Conservation (phyloP, 805 yeast species). For the Starmera caribaea region DNA sequence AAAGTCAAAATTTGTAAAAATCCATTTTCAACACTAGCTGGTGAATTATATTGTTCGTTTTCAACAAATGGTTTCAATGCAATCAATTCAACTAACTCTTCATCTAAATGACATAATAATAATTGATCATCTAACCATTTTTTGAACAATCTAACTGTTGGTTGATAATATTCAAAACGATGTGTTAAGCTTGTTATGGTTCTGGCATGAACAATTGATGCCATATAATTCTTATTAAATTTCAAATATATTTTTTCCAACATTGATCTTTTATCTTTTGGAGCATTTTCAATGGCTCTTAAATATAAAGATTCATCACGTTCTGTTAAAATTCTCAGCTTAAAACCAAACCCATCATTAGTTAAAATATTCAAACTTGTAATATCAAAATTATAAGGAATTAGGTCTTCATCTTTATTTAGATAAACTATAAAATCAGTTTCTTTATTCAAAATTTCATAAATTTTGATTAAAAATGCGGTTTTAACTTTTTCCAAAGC, state of each 20-base stretch:
- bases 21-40: constrained; percentile 73
- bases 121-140: constrained; percentile 84
- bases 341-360: constrained; percentile 87
- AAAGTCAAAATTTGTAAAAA: constrained; percentile 66
- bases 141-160: constrained; percentile 79
- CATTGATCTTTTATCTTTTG: constrained; percentile 46
- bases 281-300: constrained; percentile 60
- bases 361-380: constrained; percentile 56
- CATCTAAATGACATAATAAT: constrained; percentile 59
- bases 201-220: constrained; percentile 72
- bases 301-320: constrained; percentile 70
- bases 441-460: constrained; percentile 34
- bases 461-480: constrained; percentile 73
- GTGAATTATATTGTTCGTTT: constrained; percentile 75
- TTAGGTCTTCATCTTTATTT: constrained; percentile 50
- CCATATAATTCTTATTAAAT: constrained; percentile 55
- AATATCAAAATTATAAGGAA: constrained; percentile 57
- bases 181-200: constrained; percentile 62
- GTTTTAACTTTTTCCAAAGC: constrained; percentile 86
- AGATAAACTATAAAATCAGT: constrained; percentile 49
- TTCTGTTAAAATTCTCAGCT: constrained; percentile 67
- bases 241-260: constrained; percentile 54
- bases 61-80: constrained; percentile 82
- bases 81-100: constrained; percentile 73
- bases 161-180: constrained; percentile 62